Evolutionary conservation across 2,329 filamentous ascomycete species (phyloP).

Genomic region (Talaromyces islandicus): DNA sequence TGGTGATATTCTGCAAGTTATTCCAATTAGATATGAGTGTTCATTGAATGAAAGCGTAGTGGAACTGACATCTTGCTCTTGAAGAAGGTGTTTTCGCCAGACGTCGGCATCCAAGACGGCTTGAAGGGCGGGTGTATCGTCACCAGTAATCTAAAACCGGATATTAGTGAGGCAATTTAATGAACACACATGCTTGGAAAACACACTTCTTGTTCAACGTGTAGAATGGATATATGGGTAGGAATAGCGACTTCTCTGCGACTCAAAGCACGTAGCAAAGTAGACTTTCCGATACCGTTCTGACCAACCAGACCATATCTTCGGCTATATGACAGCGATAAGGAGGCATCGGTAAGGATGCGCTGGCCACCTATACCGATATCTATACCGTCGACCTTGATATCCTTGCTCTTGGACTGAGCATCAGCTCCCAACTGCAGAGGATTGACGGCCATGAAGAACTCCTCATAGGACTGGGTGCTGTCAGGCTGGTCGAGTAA

Average conservation of each 20-base stretch:
- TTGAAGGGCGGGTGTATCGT: constrained; percentile 90
- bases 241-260: constrained; percentile 91
- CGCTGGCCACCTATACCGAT: constrained; percentile 83
- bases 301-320: constrained; percentile 96
- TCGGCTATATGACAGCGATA: constrained; percentile 86
- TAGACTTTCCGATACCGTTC: constrained; percentile 98
- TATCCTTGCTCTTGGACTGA: constrained; percentile 89
- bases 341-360: constrained; percentile 82
- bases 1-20: constrained; percentile 60
- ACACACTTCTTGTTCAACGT: constrained; percentile 91
- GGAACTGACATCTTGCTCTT: constrained; percentile 69
- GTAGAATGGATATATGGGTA: constrained; percentile 95
- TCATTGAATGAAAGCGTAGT: not conserved
- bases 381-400: constrained; percentile 95
- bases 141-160: constrained; percentile 67
- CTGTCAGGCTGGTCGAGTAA: constrained; percentile 77
- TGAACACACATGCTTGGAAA: not conserved
- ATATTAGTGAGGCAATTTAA: constrained; percentile 14
- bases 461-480: constrained; percentile 93
- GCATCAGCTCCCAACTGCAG: constrained; percentile 71
- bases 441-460: constrained; percentile 99
- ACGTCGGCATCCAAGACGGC: constrained; percentile 96
- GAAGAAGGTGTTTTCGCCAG: constrained; percentile 91
- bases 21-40: not conserved
- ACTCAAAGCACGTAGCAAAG: constrained; percentile 84